These are phyloP conservation scores for Apiosordaria backusii DNA, from an alignment of 495 filamentous ascomycete species.

Conservation along the genomic window DNA sequence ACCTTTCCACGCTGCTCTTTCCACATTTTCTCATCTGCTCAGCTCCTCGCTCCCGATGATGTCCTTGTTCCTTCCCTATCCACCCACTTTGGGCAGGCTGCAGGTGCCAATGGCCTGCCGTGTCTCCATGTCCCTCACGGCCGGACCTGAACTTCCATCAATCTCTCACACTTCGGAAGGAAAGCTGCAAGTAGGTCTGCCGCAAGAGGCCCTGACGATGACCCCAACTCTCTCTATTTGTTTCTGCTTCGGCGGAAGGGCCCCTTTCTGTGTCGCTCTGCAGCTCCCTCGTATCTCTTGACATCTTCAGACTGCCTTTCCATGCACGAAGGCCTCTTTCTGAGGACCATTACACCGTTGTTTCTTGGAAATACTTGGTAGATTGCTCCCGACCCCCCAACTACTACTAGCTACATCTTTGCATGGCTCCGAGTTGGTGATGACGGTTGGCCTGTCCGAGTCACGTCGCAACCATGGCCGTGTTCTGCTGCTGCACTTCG, in stretches of 20 bases:
- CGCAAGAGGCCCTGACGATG: background rate
- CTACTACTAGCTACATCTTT: constrained; percentile 8
- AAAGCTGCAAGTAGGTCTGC: background rate
- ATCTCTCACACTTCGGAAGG: background rate
- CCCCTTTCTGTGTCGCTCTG: background rate
- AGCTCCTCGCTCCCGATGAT: background rate
- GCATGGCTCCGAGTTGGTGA: background rate
- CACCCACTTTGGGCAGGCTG: background rate
- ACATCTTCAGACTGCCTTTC: constrained; percentile 1
- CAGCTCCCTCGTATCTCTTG: background rate
- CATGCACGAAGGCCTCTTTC: background rate
- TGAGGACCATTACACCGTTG: background rate
- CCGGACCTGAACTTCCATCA: background rate
- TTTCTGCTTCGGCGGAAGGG: background rate
- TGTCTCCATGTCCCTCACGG: background rate
- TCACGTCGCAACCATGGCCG: constrained; percentile 31
- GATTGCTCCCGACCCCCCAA: constrained; percentile 2
- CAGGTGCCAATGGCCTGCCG: background rate
- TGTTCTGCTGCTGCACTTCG: constrained; percentile 39
- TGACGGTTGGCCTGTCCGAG: background rate
- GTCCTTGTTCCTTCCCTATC: background rate
- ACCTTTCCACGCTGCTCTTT: background rate
- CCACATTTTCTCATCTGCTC: background rate
- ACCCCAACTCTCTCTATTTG: background rate
- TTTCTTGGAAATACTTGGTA: constrained; percentile 12